Evolutionary conservation across 2,329 filamentous ascomycete genomes (phyloP), one percentile per base, ranked within the genome.

Genomic region (Neonectria hederae): DNA sequence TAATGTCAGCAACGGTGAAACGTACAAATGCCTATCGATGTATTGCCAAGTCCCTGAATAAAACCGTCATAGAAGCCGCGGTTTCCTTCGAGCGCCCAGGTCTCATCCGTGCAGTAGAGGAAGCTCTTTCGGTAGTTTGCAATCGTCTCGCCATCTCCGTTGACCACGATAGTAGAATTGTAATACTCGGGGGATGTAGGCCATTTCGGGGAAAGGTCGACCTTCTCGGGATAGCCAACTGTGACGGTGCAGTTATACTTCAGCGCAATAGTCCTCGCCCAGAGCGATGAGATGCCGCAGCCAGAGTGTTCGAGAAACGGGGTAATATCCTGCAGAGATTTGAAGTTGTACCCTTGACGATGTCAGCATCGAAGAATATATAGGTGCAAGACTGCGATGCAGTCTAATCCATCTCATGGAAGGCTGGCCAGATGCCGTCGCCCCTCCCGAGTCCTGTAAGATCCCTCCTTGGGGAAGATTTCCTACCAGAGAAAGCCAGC

Each of bases 141-240:
- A 0, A 88, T 78, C 0, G 83, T 85, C n/a, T 90, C 86, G 0
- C 89, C 89, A 0, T 90, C 86, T 0, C 69, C 74, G 58, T 85
- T 86, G 4, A 90, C 82, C 0, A 88, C 78, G 2, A 90, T 82
- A 0, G 76, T 73, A 0, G 83, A 82, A 62, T 88, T 88, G 74
- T 87, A 88, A 35, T 85, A 87, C 66, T 87, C 84, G 0, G 84
- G 83, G 0, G 74, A 76, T 0, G 84, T 77, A 0, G 87, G 86
- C 83, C 86, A 87, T 24, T 81, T 80, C 0, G 75, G 54, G 0
- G 80, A 74, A 0, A 84, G 72, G 54, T 90, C 87, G 0, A 85
- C 86, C 69, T 86, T 87, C 62, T 96, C 92, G 0, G 92, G 92
- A 59, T 95, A 96, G 0, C 92, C 92, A 1, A 88, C 87, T 0